A percentile compares a stretch with the other conserved stretches of the same genome.
Conservation (phyloP, 805 yeast species). For the Kuraishia hungarica region DNA sequence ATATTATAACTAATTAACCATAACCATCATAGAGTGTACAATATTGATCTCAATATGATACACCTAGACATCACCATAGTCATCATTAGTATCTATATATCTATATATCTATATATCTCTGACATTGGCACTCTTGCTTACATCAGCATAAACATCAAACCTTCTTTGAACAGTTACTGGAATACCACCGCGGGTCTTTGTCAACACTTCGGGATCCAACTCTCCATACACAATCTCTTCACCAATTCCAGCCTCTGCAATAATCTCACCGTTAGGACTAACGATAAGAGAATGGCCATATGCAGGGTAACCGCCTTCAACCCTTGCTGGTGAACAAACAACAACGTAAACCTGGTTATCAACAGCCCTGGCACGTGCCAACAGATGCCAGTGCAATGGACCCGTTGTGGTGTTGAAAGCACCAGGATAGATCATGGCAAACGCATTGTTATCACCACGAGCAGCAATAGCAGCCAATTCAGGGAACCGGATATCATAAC, state of each 20-base stretch:
- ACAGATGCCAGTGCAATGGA: conserved; percentile 73
- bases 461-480: conserved; percentile 68
- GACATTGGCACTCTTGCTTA: conserved; percentile 7
- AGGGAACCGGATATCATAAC: conserved; percentile 77
- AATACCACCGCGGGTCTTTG: conserved; percentile 51
- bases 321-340: conserved; percentile 82
- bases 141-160: conserved; percentile 53
- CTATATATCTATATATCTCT: not conserved
- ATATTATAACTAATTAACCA: no score
- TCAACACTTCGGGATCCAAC: conserved; percentile 53
- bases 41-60: no score
- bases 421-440: conserved; percentile 76
- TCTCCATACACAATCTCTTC: conserved; percentile 74
- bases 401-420: conserved; percentile 84
- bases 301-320: conserved; percentile 49
- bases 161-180: conserved; percentile 68
- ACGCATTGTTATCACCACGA: conserved; percentile 43
- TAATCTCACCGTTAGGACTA: conserved; percentile 50
- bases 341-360: conserved; percentile 70
- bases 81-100: not conserved
- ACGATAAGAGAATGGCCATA: conserved; percentile 62
- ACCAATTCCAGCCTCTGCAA: conserved; percentile 69
- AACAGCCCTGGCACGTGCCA: conserved; percentile 66
- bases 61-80: no score
- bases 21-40: no score